Conservation (phyloP, 1,284 basidiomycete species). For the Chalciporus piperatoides region DNA sequence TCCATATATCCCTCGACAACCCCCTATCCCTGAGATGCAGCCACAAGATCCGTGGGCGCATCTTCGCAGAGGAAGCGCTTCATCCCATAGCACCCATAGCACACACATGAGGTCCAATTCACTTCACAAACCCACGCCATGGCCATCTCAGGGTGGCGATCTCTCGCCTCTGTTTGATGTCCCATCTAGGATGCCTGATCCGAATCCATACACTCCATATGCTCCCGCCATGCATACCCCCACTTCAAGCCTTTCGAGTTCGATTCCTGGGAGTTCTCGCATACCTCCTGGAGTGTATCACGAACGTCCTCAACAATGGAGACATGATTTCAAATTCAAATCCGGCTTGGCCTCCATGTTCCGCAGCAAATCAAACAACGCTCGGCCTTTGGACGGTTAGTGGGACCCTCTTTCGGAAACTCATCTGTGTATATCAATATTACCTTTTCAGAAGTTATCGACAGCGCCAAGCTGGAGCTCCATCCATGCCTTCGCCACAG, state of each 20-base stretch:
- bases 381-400: slow-evolving; percentile 20
- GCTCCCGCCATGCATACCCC: slow-evolving; percentile 28
- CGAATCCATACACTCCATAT: slow-evolving; percentile 18
- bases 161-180: slow-evolving; percentile 25
- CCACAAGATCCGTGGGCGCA: slow-evolving; percentile 12
- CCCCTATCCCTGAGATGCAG: slow-evolving; percentile 9
- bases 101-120: slow-evolving; percentile 6
- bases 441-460: slow-evolving; percentile 15
- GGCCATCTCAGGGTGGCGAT: slow-evolving; percentile 25
- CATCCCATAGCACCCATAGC: slow-evolving; percentile 1
- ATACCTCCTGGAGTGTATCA: slow-evolving; percentile 13
- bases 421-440: neutral
- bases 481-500: slow-evolving; percentile 26
- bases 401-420: neutral
- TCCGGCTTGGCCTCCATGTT: slow-evolving; percentile 32
- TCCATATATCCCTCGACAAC: slow-evolving; percentile 30
- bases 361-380: slow-evolving; percentile 22
- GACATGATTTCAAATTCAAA: slow-evolving; percentile 33
- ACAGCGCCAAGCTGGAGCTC: slow-evolving; percentile 29
- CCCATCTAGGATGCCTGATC: slow-evolving; percentile 20
- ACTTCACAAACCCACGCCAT: slow-evolving; percentile 14
- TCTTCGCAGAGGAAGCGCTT: slow-evolving; percentile 8
- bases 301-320: slow-evolving; percentile 30
- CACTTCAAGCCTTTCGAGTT: slow-evolving; percentile 26
- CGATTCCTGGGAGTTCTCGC: slow-evolving; percentile 12